Evolutionary conservation across 208 protist genomes (phyloP).

Genomic region (Leishmania mexicana): DNA sequence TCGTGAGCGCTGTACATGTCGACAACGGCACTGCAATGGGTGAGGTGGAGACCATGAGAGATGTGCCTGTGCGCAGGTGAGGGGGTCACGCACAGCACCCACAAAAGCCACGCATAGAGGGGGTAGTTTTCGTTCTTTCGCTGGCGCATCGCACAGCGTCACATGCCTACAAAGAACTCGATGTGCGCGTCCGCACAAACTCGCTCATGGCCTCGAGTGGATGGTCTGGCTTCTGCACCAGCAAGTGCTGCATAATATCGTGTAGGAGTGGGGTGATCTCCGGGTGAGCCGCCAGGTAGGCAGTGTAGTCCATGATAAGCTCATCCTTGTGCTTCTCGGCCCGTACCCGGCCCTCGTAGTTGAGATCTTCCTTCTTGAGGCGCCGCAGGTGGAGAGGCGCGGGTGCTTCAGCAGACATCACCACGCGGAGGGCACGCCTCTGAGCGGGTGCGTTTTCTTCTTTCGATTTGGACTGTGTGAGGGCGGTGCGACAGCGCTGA

Average conservation of each 20-base stretch:
- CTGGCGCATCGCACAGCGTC: not conserved
- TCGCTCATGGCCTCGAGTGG: constrained; percentile 64
- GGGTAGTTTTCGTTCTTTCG: not conserved
- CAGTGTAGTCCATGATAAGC: constrained; percentile 33
- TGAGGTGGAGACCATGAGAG: not conserved
- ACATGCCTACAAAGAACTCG: not conserved
- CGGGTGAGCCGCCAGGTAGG: constrained; percentile 63
- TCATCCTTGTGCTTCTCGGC: constrained; percentile 69
- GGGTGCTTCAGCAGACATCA: constrained; percentile 12
- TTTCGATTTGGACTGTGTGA: too few relatives aligned
- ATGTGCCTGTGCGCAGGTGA: not conserved
- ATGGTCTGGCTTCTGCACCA: constrained; percentile 62
- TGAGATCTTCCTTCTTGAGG: constrained; percentile 61
- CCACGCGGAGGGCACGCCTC: not conserved
- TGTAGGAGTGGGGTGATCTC: constrained; percentile 65
- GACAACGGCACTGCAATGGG: not conserved
- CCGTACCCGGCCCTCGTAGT: constrained; percentile 67
- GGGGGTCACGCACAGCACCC: not conserved
- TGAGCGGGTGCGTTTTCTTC: not conserved
- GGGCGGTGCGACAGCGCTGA: not conserved
- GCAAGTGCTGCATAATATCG: constrained; percentile 69
- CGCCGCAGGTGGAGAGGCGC: not conserved
- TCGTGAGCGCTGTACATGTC: not conserved
- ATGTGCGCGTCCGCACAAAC: constrained; percentile 48
- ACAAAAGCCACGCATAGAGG: not conserved